Percentiles rank a stretch among this genome's conserved stretches.
These are phyloP conservation scores for Crepidotus variabilis DNA, from an alignment of 768 basidiomycete genomes.

Conservation along the genomic window DNA sequence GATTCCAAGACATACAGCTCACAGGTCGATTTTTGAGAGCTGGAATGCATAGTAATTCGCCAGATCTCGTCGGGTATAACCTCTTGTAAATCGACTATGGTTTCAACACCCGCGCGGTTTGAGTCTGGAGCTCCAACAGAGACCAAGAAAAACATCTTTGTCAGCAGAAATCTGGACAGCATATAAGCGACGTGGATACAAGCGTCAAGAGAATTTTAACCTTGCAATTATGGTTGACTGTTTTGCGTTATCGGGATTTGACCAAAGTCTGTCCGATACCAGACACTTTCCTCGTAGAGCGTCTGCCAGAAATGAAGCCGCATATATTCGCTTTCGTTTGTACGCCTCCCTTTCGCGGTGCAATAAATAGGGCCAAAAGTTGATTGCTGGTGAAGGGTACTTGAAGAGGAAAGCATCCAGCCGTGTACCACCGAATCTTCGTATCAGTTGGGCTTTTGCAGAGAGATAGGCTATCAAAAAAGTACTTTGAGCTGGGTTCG, in stretches of 20 bases:
- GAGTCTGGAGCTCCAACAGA: conserved; percentile 43
- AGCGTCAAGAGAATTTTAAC: conserved; percentile 50
- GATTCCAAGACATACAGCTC: conserved; percentile 57
- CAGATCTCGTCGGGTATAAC: conserved; percentile 58
- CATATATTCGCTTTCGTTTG: conserved; percentile 34
- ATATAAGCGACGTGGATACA: not conserved
- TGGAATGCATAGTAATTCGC: conserved; percentile 38
- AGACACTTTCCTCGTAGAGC: conserved; percentile 27
- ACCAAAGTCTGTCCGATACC: conserved; percentile 25
- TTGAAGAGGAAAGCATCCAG: conserved; percentile 33
- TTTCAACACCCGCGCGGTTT: conserved; percentile 26
- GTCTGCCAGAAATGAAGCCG: conserved; percentile 46
- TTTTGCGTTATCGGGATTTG: too few relatives aligned
- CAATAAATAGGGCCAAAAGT: conserved; percentile 72
- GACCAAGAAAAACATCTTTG: conserved; percentile 58
- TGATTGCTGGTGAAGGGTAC: conserved; percentile 43
- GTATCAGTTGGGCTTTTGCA: conserved; percentile 44
- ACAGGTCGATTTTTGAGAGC: conserved; percentile 19
- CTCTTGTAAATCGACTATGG: conserved; percentile 47
- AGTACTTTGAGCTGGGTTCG: not conserved
- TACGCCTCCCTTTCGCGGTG: conserved; percentile 42
- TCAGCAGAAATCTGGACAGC: conserved; percentile 54
- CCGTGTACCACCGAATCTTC: conserved; percentile 47
- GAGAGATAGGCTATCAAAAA: conserved; percentile 54
- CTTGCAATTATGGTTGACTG: conserved; percentile 30